These are phyloP conservation scores for Aristolochia fimbriata DNA, from an alignment of 164 flowering plant genomes.

Conservation along the genomic window DNA sequence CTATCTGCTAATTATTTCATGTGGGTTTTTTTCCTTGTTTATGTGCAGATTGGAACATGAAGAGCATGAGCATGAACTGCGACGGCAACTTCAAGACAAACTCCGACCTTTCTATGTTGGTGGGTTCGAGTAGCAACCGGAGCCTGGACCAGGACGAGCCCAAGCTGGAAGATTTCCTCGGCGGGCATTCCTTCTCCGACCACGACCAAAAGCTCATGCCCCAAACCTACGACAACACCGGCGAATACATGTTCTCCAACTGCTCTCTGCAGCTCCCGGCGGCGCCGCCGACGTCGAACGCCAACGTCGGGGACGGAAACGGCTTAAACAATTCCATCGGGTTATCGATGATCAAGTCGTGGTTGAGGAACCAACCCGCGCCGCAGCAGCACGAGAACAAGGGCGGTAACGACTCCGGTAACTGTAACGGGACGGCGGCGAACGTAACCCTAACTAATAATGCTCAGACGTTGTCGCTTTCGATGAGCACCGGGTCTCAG, in stretches of 20 bases:
- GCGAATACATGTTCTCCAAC: conserved; percentile 29
- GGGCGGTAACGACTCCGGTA: neutral
- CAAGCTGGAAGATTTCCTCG: conserved; percentile 85
- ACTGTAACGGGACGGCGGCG: neutral
- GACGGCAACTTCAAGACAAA: conserved; percentile 29
- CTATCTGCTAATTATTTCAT: neutral
- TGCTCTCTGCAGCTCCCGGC: conserved; percentile 27
- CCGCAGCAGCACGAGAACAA: conserved; percentile 19
- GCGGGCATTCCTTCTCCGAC: conserved; percentile 36
- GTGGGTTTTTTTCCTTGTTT: conserved; percentile 4
- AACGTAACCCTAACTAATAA: conserved; percentile 9
- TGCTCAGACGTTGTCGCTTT: conserved; percentile 52
- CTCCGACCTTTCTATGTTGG: conserved; percentile 32
- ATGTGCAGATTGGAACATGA: conserved; percentile 60
- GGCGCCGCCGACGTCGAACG: neutral
- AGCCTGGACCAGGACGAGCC: conserved; percentile 38
- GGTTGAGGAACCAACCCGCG: conserved; percentile 72
- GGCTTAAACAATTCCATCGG: conserved; percentile 35
- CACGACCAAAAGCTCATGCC: conserved; percentile 22
- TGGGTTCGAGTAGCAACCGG: conserved; percentile 36
- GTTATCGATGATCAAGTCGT: conserved; percentile 82
- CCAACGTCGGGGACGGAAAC: neutral
- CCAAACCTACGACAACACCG: conserved; percentile 10
- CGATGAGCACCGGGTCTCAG: conserved; percentile 62
- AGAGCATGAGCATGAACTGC: conserved; percentile 11